Percentiles rank a stretch among this genome's conserved stretches.
These are phyloP conservation scores for Exophiala lecanii-corni DNA, from an alignment of 2,329 filamentous ascomycete genomes.

Conservation along the genomic window DNA sequence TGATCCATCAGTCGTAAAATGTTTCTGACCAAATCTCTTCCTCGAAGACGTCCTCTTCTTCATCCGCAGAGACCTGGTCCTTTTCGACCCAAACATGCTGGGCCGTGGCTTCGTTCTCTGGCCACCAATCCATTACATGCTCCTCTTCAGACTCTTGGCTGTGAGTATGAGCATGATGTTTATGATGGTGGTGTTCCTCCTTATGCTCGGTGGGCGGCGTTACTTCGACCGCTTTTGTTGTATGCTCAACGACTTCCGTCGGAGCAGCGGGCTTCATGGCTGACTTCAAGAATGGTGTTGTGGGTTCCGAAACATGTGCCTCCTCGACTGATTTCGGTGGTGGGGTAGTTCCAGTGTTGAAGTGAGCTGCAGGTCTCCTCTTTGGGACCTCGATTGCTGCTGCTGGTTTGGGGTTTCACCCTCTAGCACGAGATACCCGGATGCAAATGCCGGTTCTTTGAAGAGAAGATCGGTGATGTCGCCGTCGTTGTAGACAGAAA, in stretches of 20 bases:
- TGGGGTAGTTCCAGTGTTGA: conserved; percentile 19
- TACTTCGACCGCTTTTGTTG: conserved; percentile 19
- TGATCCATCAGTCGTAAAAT: conserved; percentile 16
- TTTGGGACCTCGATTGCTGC: conserved; percentile 3
- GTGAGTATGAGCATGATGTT: conserved; percentile 11
- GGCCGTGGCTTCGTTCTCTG: conserved; percentile 12
- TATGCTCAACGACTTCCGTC: conserved; percentile 7
- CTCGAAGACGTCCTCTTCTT: conserved; percentile 19
- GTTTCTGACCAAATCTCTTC: conserved; percentile 15
- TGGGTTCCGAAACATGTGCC: conserved; percentile 1
- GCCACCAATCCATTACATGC: conserved; percentile 19
- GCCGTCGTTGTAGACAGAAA: conserved; percentile 19
- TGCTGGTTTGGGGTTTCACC: conserved; percentile 5
- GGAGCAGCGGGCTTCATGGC: not conserved
- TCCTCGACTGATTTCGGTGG: conserved; percentile 6
- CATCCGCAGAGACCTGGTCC: conserved; percentile 7
- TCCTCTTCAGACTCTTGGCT: conserved; percentile 6
- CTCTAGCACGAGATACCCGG: conserved; percentile 16
- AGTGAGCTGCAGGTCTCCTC: conserved; percentile 11
- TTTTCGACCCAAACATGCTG: conserved; percentile 18
- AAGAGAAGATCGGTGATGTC: conserved; percentile 20
- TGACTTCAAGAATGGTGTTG: conserved; percentile 2
- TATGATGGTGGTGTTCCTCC: conserved; percentile 2
- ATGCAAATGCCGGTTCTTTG: conserved; percentile 9
- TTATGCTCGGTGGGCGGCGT: conserved; percentile 11